Evolutionary conservation across 345 rosid species (phyloP).

Genomic region (Lenwebbia sp.): DNA sequence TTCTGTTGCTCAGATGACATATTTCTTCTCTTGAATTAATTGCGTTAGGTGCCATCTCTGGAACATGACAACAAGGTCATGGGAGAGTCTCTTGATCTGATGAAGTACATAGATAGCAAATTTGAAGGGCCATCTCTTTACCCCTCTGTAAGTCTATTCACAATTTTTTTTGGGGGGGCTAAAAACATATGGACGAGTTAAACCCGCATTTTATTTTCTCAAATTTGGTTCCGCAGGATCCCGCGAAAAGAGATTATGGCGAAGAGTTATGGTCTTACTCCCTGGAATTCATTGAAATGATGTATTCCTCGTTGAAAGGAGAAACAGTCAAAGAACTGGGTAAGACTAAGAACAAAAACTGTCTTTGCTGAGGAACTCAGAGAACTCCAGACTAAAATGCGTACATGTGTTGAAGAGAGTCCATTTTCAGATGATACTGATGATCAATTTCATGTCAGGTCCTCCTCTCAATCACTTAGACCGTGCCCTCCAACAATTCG

Average conservation of each 20-base stretch:
- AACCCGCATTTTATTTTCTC: neutral
- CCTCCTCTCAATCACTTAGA: conserved; percentile 72
- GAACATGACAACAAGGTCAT: conserved; percentile 83
- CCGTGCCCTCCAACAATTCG: conserved; percentile 48
- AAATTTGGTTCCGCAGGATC: conserved; percentile 34
- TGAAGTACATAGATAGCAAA: conserved; percentile 61
- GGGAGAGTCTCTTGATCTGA: conserved; percentile 85
- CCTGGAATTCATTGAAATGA: conserved; percentile 27
- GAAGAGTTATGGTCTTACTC: conserved; percentile 49
- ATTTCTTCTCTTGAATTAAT: neutral
- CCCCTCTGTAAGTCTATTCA: conserved; percentile 31
- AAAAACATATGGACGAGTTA: neutral
- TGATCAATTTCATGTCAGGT: conserved; percentile 18
- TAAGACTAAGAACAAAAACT: conserved; percentile 8
- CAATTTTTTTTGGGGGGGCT: neutral
- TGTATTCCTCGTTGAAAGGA: conserved; percentile 48
- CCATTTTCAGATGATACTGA: neutral
- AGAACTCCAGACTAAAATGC: neutral
- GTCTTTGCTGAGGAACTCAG: neutral
- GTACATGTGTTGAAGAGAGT: neutral
- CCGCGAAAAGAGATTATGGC: conserved; percentile 41
- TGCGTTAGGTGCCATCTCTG: conserved; percentile 67
- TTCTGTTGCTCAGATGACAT: neutral
- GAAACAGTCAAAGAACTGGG: conserved; percentile 47
- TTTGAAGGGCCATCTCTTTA: conserved; percentile 76